These are phyloP conservation scores for Scedosporium minutisporum DNA, from an alignment of 2,329 filamentous ascomycete species.

Conservation along the genomic window DNA sequence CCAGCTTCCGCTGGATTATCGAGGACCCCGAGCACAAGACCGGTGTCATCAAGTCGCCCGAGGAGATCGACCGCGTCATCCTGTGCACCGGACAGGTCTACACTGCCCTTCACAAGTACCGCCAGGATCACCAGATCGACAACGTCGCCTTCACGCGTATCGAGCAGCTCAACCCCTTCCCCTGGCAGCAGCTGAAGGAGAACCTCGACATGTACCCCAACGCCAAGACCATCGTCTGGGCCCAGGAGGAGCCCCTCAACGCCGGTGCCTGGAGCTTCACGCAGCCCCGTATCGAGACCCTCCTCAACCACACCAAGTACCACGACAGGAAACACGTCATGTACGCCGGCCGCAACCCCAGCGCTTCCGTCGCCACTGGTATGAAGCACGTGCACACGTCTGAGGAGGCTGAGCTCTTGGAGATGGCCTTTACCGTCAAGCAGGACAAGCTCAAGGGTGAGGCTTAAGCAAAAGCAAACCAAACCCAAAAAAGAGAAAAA, in stretches of 20 bases:
- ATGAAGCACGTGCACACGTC: constrained; percentile 79
- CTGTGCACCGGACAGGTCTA: constrained; percentile 95
- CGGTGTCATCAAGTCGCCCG: constrained; percentile 63
- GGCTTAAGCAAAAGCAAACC: constrained; percentile 9
- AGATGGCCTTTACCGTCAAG: constrained; percentile 53
- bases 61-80: constrained; percentile 88
- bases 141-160: constrained; percentile 90
- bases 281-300: constrained; percentile 94
- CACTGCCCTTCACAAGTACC: constrained; percentile 81
- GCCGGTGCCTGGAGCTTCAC: constrained; percentile 94
- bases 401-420: constrained; percentile 80
- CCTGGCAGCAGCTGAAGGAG: constrained; percentile 92
- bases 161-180: constrained; percentile 98
- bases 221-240: constrained; percentile 94
- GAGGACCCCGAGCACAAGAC: constrained; percentile 75
- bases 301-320: constrained; percentile 85
- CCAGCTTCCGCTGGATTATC: constrained; percentile 96
- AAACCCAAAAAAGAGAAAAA: not conserved
- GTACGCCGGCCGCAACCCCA: constrained; percentile 91
- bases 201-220: constrained; percentile 97
- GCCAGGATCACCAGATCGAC: constrained; percentile 74
- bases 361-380: constrained; percentile 87
- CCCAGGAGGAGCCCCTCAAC: constrained; percentile 95
- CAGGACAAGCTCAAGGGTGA: constrained; percentile 63
- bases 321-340: constrained; percentile 93